Base-by-base conservation (phyloP, 2,329 filamentous ascomycete species). In the Plectosphaerella cucumerina region DNA sequence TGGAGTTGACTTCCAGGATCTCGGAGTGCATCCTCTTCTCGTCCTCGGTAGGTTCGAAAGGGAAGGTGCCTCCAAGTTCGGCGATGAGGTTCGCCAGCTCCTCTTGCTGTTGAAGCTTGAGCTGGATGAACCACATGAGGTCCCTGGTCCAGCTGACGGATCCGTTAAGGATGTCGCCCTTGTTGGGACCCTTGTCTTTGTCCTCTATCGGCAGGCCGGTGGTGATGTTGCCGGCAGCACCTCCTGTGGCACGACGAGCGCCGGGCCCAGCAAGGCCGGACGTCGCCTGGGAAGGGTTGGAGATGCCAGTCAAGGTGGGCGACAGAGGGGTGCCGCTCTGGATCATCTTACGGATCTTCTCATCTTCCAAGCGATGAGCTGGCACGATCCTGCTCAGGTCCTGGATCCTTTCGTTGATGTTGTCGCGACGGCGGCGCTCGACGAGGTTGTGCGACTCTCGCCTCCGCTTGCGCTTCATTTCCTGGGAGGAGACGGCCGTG, bases 351-450 rank as follows among this genome's bases (percentile, higher is more conserved):
- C 92, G 87, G 45, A 97, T 89, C 73, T 96, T 97, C 71, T 99
- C 94, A 64, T 97, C 94, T 62, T 99, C 94, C 3, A 99, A 78
- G 54, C 94, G 86, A 69, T 99, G 94, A 54, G 86, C 80, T 21
- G 94, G 94, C 2, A 99, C 93, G 17, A 99, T 81, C 61, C 91
- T 90, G 63, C 93, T 96, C 8, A 99, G 80, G 64, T 99, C 94
- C 64, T 97, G 93, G 56, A 99, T 99, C 42, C 94, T 85, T 70
- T 99, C 94, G 60, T 99, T 99, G 76, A 99, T 99, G 66, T 97
- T 97, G 73, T 97, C 94, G 55, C 94, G 85, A 55, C 94, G 87
- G 48, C 94, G 86, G 51, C 94, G 90, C 73, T 99, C 94, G 11
- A 99, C 94, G 37, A 96, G 78, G 65, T 99, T 97, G 73, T 99